phyloP scores from a whole-genome alignment of 164 flowering plant genomes.

The Umbellularia californica region DNA sequence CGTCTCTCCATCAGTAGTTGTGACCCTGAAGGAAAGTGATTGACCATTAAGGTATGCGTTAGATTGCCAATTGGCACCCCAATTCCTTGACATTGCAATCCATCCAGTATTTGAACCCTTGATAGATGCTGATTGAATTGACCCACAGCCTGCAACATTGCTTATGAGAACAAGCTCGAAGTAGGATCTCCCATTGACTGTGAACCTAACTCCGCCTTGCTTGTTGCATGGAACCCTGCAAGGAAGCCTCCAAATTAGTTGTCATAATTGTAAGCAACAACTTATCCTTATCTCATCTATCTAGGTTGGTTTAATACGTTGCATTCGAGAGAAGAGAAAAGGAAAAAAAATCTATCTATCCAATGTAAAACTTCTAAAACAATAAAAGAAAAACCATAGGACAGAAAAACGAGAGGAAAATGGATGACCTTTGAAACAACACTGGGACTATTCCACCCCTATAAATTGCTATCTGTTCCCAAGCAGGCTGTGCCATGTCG shows the following conservation, averaged over 20 bases:
- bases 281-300: no score
- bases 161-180: constrained; percentile 76
- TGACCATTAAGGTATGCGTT: constrained; percentile 69
- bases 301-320: neutral
- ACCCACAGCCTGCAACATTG: constrained; percentile 76
- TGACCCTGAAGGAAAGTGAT: constrained; percentile 73
- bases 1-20: constrained; percentile 67
- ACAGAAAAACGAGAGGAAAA: neutral
- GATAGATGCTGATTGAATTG: constrained; percentile 52
- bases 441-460: constrained; percentile 86
- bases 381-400: no score
- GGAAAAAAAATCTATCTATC: neutral
- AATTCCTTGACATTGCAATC: constrained; percentile 84
- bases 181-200: constrained; percentile 71
- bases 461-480: constrained; percentile 81
- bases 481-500: constrained; percentile 96
- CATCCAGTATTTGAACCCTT: constrained; percentile 64
- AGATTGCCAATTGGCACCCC: constrained; percentile 98
- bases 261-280: no score
- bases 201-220: constrained; percentile 83
- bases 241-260: neutral
- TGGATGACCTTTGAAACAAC: constrained; percentile 52
- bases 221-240: constrained; percentile 86
- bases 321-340: neutral
- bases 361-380: no score